phyloP scores from a whole-genome alignment of 1,139 yeast species.

The Lodderomyces margitis region DNA sequence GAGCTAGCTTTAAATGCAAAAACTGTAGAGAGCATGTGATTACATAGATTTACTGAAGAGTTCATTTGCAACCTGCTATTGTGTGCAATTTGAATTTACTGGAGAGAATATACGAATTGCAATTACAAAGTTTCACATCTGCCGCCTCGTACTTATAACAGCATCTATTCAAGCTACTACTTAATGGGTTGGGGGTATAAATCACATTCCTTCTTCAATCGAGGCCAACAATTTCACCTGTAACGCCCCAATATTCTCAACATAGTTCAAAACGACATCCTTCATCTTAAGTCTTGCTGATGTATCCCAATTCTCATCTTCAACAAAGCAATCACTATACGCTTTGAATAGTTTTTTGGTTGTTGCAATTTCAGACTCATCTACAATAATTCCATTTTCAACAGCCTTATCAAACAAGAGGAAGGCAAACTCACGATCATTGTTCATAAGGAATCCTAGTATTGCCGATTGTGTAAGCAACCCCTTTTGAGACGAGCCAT shows the following conservation, averaged over 20 bases:
- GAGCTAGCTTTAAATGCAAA: too few species aligned
- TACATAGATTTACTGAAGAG: too few species aligned
- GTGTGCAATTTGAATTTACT: too few species aligned
- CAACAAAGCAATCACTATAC: conserved; percentile 54
- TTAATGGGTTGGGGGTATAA: too few species aligned
- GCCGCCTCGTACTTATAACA: too few species aligned
- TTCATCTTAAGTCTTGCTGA: conserved; percentile 10
- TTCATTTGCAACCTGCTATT: too few species aligned
- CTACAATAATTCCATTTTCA: conserved; percentile 39
- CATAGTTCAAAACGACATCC: conserved; percentile 9
- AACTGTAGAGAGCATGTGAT: too few species aligned
- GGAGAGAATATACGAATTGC: too few species aligned
- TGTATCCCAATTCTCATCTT: conserved; percentile 28
- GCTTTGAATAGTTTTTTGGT: conserved; percentile 49
- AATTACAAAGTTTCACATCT: too few species aligned
- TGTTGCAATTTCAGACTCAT: conserved; percentile 41
- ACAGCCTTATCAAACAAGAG: conserved; percentile 58
- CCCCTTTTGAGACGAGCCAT: conserved; percentile 43
- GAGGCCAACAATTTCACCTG: conserved; percentile 2
- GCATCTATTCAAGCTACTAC: too few species aligned
- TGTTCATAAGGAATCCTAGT: conserved; percentile 44
- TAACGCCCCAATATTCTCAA: conserved; percentile 9
- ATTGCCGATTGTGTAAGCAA: conserved; percentile 53
- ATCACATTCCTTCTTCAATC: not conserved
- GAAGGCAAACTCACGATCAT: conserved; percentile 63